Base-by-base conservation (phyloP, 140 eudicot species). In the Erigeron philadelphicus region DNA sequence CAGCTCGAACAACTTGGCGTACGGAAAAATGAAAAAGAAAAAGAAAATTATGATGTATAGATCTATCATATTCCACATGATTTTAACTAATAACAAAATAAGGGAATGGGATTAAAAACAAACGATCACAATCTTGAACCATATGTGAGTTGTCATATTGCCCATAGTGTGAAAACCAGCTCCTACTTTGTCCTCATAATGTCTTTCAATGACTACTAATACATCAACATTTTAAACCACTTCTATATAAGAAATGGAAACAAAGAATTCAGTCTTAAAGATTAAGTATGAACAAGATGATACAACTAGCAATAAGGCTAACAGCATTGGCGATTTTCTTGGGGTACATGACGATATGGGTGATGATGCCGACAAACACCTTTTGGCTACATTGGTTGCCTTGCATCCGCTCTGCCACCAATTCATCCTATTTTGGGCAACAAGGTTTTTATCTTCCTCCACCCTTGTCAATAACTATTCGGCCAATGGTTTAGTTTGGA, bases 301-400 rank as follows among this genome's bases (percentile, higher is more conserved):
- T 71, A 56, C 81, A 69, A 49, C 13, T 48, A 13, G 55, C 46
- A 25, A 68, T 87, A 66, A 82, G 62, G 83, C 38, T 78, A 61
- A 48, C 79, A 23, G 44, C 71, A 7, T 3, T 66, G 72, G 66
- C 70, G 11, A 72, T 85, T 16, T 76, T 85, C 59, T 17, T 75
- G 42, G 95, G 92, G 64, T 85, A 83, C 84, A 73, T 76, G 35
- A 76, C 72, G 78, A 76, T 85, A 64, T 88, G 95, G 95, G 67
- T 83, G 52, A 85, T 85, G 95, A 83, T 83, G 92, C 95, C 92
- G 57, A 88, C 95, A 60, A 74, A 75, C 48, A 68, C 81, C 50
- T 85, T 75, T 79, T 85, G 79, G 83, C 57, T 73, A 57, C 86
- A 79, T 41, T 85, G 95, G 95, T 72, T 81, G 52, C 92, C 92